A percentile compares a stretch with the other conserved stretches of the same genome.
Evolutionary conservation across 2,329 filamentous ascomycete species (phyloP).

Genomic region (Diaporthe sp.): DNA sequence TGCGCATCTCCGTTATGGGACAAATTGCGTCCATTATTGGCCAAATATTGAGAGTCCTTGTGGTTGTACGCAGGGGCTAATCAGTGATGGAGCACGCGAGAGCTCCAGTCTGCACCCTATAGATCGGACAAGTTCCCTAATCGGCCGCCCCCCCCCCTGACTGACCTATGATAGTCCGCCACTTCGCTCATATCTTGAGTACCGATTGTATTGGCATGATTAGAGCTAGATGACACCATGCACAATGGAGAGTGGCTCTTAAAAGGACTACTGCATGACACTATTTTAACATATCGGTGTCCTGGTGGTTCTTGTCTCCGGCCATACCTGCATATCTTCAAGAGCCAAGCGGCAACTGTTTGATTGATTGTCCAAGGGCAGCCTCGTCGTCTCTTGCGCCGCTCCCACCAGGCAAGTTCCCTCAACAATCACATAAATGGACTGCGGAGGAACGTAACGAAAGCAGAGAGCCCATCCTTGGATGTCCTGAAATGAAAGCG

Average conservation of each 20-base stretch:
- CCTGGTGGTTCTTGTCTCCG: neutral
- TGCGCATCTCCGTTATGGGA: neutral
- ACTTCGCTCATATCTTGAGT: neutral
- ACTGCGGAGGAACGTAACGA: no score
- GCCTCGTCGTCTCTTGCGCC: neutral
- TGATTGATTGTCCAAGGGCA: no score
- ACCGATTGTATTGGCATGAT: neutral
- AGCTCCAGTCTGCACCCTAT: neutral
- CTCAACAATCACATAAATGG: neutral
- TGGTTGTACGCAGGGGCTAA: neutral
- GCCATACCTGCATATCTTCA: neutral
- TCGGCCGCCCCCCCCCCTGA: neutral
- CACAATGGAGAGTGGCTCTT: neutral
- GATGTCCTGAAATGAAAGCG: neutral
- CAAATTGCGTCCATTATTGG: neutral
- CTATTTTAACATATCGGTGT: neutral
- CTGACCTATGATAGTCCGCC: neutral
- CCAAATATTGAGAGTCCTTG: neutral
- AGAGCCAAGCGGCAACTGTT: neutral
- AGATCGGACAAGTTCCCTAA: neutral
- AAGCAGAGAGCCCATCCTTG: neutral
- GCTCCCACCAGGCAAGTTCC: neutral
- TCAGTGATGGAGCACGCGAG: neutral
- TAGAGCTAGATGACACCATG: neutral
- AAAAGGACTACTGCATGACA: neutral